Percentiles rank a stretch among this genome's conserved stretches.
Conservation (phyloP, 331 rosid species). For the Saraca asoca region DNA sequence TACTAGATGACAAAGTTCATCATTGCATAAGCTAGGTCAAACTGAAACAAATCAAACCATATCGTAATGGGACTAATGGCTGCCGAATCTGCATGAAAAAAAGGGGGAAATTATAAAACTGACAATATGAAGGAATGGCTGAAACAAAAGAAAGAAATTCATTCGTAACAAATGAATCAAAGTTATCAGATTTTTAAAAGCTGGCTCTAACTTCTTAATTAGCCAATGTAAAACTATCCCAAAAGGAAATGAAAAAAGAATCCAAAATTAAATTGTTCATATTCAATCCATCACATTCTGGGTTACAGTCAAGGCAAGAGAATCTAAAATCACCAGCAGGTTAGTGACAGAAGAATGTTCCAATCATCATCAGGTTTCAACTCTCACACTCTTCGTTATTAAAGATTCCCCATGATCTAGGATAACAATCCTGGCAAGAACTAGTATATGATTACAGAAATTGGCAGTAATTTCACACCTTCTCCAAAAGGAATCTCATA, state of each 20-base stretch:
- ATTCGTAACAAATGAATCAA: not conserved
- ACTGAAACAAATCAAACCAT: conserved; percentile 25
- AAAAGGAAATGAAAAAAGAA: conserved; percentile 1
- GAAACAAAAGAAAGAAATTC: conserved; percentile 5
- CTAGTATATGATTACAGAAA: not conserved
- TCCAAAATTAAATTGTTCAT: not conserved
- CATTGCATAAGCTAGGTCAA: conserved; percentile 15
- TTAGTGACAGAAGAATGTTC: not conserved
- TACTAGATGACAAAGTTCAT: conserved; percentile 27
- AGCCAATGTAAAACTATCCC: not conserved
- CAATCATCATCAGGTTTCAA: not conserved
- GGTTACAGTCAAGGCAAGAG: not conserved
- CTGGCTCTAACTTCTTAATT: not conserved
- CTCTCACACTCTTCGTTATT: not conserved
- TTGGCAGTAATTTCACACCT: too few relatives aligned
- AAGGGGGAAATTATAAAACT: conserved; percentile 6
- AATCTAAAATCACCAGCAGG: not conserved
- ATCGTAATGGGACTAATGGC: not conserved
- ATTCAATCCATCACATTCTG: not conserved
- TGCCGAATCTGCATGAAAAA: conserved; percentile 37
- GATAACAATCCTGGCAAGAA: too few relatives aligned
- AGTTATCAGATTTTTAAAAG: conserved; percentile 17
- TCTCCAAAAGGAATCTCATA: too few relatives aligned
- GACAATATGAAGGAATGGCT: not conserved
- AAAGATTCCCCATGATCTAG: too few relatives aligned